phyloP scores from a whole-genome alignment of 768 basidiomycete species.

The Leccinum olivaceopallidum region DNA sequence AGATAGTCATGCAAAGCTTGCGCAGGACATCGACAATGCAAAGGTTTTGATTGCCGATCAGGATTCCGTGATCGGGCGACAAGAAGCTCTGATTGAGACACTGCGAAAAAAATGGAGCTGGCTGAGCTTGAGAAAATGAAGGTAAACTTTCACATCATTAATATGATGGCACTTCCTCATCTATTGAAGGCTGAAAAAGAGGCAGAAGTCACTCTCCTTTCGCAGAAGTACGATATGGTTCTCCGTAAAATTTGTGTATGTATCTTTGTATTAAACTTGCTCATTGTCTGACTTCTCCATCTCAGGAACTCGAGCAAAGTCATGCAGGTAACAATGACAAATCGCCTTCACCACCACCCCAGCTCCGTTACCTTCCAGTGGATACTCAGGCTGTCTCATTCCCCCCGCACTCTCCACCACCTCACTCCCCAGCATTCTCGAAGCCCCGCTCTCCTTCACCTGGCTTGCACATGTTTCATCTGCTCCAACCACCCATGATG shows the following conservation, averaged over 20 bases:
- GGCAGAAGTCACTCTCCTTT: neutral
- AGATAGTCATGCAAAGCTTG: neutral
- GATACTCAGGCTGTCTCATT: no score
- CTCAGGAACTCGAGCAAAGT: neutral
- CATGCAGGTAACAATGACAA: neutral
- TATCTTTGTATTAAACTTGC: no score
- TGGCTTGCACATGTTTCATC: no score
- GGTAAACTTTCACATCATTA: neutral
- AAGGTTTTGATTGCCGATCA: neutral
- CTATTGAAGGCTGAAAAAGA: neutral
- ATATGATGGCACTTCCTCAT: neutral
- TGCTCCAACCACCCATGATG: no score
- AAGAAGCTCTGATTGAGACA: neutral
- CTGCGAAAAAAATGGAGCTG: neutral
- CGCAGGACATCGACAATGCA: neutral
- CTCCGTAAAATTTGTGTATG: neutral
- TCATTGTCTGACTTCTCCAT: neutral
- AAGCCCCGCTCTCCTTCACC: no score
- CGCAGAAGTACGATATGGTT: neutral
- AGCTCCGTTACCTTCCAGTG: neutral
- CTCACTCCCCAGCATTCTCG: no score
- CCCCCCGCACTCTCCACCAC: neutral
- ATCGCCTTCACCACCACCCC: neutral
- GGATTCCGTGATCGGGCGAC: neutral
- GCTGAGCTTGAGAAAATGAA: neutral